Evolutionary conservation across 371 early-diverging fungal species (phyloP).

Genomic region (Rhizomucor pusillus): DNA sequence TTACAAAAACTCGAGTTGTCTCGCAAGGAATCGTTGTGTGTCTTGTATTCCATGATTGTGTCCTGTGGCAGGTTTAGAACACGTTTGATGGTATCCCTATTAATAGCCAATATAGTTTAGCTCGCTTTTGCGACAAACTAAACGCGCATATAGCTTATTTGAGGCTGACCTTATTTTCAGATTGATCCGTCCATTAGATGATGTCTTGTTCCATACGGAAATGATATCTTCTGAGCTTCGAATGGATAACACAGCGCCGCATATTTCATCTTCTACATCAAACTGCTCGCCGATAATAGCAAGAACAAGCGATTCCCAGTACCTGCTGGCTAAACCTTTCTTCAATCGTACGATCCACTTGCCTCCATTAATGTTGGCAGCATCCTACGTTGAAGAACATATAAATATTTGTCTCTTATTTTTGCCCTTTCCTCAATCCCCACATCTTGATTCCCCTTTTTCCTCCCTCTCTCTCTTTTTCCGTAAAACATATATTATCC

Average conservation of each 20-base stretch:
- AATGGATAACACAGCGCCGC: conserved; percentile 95
- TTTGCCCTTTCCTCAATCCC: neutral
- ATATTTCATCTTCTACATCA: conserved; percentile 86
- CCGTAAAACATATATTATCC: neutral
- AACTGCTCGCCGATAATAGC: conserved; percentile 93
- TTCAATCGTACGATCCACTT: conserved; percentile 97
- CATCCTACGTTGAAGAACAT: conserved; percentile 48
- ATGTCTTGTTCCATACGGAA: conserved; percentile 91
- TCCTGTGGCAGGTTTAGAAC: conserved; percentile 82
- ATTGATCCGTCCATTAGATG: conserved; percentile 81
- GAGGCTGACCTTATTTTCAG: conserved; percentile 67
- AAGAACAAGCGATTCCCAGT: conserved; percentile 92
- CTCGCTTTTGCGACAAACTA: neutral
- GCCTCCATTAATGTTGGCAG: conserved; percentile 90
- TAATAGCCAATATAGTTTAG: neutral
- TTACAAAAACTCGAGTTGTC: conserved; percentile 92
- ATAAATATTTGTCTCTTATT: conserved; percentile 2
- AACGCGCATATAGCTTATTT: neutral
- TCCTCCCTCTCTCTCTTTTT: neutral
- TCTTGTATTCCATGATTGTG: conserved; percentile 95
- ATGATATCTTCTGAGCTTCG: conserved; percentile 92
- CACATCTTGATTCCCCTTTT: neutral
- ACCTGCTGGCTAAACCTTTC: conserved; percentile 90
- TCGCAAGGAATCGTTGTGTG: conserved; percentile 83
- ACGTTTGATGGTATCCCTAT: conserved; percentile 83